Percentiles rank a stretch among this genome's conserved stretches.
Evolutionary conservation across 768 basidiomycete genomes (phyloP).

Genomic region (Macrolepiota fuliginosa): DNA sequence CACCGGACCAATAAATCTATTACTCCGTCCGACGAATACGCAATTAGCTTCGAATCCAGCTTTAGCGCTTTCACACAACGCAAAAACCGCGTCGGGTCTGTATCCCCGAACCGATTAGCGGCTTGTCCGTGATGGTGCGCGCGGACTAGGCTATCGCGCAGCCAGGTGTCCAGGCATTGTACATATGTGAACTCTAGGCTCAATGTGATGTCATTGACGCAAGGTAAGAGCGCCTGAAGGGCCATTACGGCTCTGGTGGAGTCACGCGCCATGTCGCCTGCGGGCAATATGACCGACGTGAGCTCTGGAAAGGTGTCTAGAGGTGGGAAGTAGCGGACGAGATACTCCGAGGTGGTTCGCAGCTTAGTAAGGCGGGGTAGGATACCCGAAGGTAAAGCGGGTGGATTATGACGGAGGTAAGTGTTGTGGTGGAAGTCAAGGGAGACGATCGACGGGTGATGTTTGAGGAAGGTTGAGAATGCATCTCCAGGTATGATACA

Average conservation of each 20-base stretch:
- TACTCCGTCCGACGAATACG: slow-evolving; percentile 4
- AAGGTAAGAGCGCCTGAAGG: slow-evolving; percentile 9
- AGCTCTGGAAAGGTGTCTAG: slow-evolving; percentile 2
- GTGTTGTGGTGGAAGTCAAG: slow-evolving; percentile 13
- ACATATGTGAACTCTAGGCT: slow-evolving; percentile 9
- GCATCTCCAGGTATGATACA: slow-evolving; percentile 9
- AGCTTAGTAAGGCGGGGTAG: slow-evolving; percentile 4
- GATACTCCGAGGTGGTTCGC: slow-evolving; percentile 9
- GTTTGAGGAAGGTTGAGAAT: slow-evolving; percentile 6
- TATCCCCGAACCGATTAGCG: not conserved
- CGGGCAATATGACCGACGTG: slow-evolving; percentile 4
- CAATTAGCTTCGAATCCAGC: slow-evolving; percentile 5
- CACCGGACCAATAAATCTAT: slow-evolving; percentile 1
- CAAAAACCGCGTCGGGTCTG: slow-evolving; percentile 2
- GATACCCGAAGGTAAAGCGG: not conserved
- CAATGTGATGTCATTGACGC: slow-evolving; percentile 9
- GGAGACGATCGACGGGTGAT: slow-evolving; percentile 7
- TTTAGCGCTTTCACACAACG: slow-evolving; percentile 5
- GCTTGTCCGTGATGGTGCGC: not conserved
- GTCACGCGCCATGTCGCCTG: slow-evolving; percentile 12
- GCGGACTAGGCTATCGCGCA: slow-evolving; percentile 4
- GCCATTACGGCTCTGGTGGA: slow-evolving; percentile 5
- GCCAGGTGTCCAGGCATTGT: slow-evolving; percentile 4
- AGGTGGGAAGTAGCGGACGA: slow-evolving; percentile 12
- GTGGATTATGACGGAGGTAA: slow-evolving; percentile 9